phyloP scores from a whole-genome alignment of 2,329 filamentous ascomycete species.

The Eutypella sp. region DNA sequence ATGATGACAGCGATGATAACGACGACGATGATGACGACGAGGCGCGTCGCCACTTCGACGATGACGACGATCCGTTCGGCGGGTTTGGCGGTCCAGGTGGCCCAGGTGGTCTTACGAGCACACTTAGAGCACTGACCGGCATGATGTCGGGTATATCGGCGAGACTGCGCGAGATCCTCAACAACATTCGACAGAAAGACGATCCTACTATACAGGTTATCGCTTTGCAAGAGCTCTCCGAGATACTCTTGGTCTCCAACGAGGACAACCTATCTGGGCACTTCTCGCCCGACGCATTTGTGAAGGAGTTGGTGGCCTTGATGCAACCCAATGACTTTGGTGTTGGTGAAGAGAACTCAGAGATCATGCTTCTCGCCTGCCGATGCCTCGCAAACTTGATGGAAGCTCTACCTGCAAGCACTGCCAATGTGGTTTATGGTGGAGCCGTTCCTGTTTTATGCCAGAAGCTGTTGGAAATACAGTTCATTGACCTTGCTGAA shows the following conservation, averaged over 20 bases:
- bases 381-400: slow-evolving; percentile 95
- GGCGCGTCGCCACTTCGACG: slow-evolving; percentile 56
- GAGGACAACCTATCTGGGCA: slow-evolving; percentile 95
- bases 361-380: slow-evolving; percentile 95
- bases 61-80: slow-evolving; percentile 60
- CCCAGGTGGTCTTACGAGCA: slow-evolving; percentile 63
- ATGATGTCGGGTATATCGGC: slow-evolving; percentile 85
- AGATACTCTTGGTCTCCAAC: slow-evolving; percentile 88
- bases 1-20: slow-evolving; percentile 33
- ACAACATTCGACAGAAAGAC: slow-evolving; percentile 74
- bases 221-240: slow-evolving; percentile 86
- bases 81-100: slow-evolving; percentile 64
- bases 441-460: slow-evolving; percentile 91
- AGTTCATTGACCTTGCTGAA: slow-evolving; percentile 95
- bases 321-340: slow-evolving; percentile 88
- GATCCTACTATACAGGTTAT: slow-evolving; percentile 85
- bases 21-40: slow-evolving; percentile 49
- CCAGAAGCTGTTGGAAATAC: slow-evolving; percentile 90
- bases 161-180: slow-evolving; percentile 72
- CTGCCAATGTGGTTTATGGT: slow-evolving; percentile 95
- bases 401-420: slow-evolving; percentile 90
- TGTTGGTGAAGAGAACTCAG: slow-evolving; percentile 83
- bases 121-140: slow-evolving; percentile 79
- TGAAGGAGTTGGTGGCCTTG: slow-evolving; percentile 85
- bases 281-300: slow-evolving; percentile 89